Percentiles rank a stretch among this genome's conserved stretches.
Conservation (phyloP, 2,329 filamentous ascomycete genomes). For the Xylariaceae sp. region DNA sequence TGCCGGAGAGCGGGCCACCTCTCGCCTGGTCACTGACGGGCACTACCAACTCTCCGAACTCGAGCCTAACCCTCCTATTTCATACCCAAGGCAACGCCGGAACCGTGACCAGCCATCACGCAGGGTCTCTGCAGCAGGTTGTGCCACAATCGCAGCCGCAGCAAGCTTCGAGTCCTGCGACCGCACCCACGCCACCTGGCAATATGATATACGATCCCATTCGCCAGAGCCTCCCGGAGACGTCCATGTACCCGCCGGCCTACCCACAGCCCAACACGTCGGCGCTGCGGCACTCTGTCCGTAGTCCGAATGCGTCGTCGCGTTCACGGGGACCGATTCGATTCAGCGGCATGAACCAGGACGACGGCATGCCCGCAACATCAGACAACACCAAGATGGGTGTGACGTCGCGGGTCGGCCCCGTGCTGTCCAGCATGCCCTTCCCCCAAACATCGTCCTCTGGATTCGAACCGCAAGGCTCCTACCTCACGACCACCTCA, state of each 20-base stretch:
- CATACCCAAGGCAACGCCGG: slow-evolving; percentile 44
- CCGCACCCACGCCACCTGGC: slow-evolving; percentile 48
- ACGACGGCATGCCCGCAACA: slow-evolving; percentile 27
- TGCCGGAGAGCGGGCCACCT: slow-evolving; percentile 39
- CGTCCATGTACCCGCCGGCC: slow-evolving; percentile 45
- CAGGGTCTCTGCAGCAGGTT: slow-evolving; percentile 7
- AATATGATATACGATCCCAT: slow-evolving; percentile 61
- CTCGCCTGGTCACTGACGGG: slow-evolving; percentile 88
- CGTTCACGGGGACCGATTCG: slow-evolving; percentile 11
- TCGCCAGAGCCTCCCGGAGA: slow-evolving; percentile 50
- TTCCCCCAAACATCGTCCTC: slow-evolving; percentile 40
- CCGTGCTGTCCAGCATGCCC: slow-evolving; percentile 21
- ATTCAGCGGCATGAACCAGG: slow-evolving; percentile 24
- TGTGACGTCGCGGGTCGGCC: slow-evolving; percentile 20
- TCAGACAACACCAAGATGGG: slow-evolving; percentile 26
- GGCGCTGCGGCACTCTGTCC: slow-evolving; percentile 36
- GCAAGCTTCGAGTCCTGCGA: slow-evolving; percentile 27
- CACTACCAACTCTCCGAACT: slow-evolving; percentile 79
- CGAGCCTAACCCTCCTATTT: slow-evolving; percentile 78
- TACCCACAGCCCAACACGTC: slow-evolving; percentile 49
- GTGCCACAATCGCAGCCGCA: slow-evolving; percentile 3
- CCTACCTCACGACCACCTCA: slow-evolving; percentile 35
- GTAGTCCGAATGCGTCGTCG: slow-evolving; percentile 17
- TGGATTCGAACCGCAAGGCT: slow-evolving; percentile 40
- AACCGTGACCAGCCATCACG: slow-evolving; percentile 15